Evolutionary conservation across 805 yeast genomes (phyloP).

Genomic region (Ogataea salicorniae): DNA sequence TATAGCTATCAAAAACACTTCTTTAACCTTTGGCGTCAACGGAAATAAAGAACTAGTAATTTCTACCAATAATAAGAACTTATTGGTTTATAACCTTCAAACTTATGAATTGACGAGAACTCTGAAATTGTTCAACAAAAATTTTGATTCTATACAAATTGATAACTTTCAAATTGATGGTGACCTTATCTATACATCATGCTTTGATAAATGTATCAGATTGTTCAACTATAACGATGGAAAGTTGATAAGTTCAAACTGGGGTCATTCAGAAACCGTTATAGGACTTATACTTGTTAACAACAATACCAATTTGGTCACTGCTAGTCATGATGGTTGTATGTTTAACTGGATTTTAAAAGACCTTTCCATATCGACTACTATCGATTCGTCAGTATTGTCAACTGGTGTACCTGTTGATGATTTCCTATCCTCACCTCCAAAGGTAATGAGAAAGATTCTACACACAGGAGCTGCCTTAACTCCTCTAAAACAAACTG

Average conservation of each 20-base stretch:
- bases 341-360: constrained; percentile 41
- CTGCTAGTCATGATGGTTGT: constrained; percentile 52
- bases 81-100: constrained; percentile 33
- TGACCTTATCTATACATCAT: constrained; percentile 34
- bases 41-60: constrained; percentile 38
- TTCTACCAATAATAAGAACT: constrained; percentile 46
- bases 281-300: constrained; percentile 33
- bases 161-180: constrained; percentile 37
- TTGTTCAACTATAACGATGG: constrained; percentile 42
- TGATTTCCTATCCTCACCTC: constrained; percentile 4
- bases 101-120: constrained; percentile 33
- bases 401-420: constrained; percentile 1
- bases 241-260: constrained; percentile 42
- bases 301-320: constrained; percentile 24
- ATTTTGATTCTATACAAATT: constrained; percentile 38
- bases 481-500: neutral
- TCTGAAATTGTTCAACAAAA: constrained; percentile 38
- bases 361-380: neutral
- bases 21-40: constrained; percentile 36
- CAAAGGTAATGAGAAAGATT: constrained; percentile 22
- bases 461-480: constrained; percentile 10
- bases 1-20: constrained; percentile 47
- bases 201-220: constrained; percentile 56
- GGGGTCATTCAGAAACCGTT: constrained; percentile 58
- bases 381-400: constrained; percentile 7